Conservation (phyloP, 495 filamentous ascomycete species). For the Cenococcum geophilum region DNA sequence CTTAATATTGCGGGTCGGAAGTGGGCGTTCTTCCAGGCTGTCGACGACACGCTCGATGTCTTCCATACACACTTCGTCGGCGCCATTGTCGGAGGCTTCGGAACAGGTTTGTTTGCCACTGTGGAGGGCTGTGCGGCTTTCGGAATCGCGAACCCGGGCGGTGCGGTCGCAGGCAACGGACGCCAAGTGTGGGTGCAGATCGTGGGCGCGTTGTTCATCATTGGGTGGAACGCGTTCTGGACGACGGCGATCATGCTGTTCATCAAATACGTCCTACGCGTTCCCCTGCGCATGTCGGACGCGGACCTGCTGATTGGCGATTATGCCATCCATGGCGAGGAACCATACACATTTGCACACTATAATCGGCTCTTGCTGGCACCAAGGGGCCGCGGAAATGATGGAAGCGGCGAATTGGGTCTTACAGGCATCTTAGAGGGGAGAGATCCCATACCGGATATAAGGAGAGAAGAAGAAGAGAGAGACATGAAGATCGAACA, state of each 20-base stretch:
- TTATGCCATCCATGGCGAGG: slow-evolving; percentile 50
- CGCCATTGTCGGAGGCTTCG: slow-evolving; percentile 47
- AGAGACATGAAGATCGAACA: too few species aligned
- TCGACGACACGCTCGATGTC: slow-evolving; percentile 49
- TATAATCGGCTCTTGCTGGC: too few species aligned
- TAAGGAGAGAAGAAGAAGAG: too few species aligned
- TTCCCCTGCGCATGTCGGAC: slow-evolving; percentile 47
- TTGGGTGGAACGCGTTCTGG: slow-evolving; percentile 52
- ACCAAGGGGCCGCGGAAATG: too few species aligned
- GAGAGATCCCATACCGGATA: too few species aligned
- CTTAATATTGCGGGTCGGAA: slow-evolving; percentile 50
- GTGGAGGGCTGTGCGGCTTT: slow-evolving; percentile 47
- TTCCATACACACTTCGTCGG: slow-evolving; percentile 52
- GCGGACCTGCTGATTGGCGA: slow-evolving; percentile 47
- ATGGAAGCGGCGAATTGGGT: too few species aligned
- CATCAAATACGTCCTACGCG: slow-evolving; percentile 50
- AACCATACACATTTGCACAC: slow-evolving; percentile 39
- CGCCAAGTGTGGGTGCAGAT: slow-evolving; percentile 50
- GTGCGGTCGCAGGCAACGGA: slow-evolving; percentile 50
- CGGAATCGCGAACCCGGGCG: slow-evolving; percentile 46
- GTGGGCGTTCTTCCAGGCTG: slow-evolving; percentile 40
- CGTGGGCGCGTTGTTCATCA: slow-evolving; percentile 51
- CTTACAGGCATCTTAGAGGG: too few species aligned
- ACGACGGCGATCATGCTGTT: slow-evolving; percentile 49
- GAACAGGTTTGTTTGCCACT: slow-evolving; percentile 51